Percentiles rank a stretch among this genome's conserved stretches.
phyloP scores from a whole-genome alignment of 352 stramenopile genomes.

The Globisporangium solare region DNA sequence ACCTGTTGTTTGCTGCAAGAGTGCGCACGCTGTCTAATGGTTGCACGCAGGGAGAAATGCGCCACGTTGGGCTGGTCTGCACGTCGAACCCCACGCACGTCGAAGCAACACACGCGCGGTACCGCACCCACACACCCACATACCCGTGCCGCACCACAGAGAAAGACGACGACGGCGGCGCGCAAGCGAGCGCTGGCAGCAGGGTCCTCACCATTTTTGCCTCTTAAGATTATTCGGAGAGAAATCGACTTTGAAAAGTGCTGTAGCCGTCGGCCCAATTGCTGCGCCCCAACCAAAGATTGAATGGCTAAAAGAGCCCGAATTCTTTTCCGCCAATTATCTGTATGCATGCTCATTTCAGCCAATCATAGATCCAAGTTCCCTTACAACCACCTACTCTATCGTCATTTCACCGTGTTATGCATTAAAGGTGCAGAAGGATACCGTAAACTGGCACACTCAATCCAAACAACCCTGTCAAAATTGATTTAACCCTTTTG shows the following conservation, averaged over 20 bases:
- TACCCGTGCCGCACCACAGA: neutral
- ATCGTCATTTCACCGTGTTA: neutral
- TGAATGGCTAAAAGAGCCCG: constrained; percentile 50
- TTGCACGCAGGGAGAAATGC: too few relatives aligned
- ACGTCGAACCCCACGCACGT: too few relatives aligned
- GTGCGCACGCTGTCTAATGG: too few relatives aligned
- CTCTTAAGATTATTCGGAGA: constrained; percentile 62
- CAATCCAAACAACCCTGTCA: neutral
- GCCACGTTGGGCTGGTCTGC: too few relatives aligned
- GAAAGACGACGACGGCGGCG: too few relatives aligned
- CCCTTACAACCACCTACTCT: neutral
- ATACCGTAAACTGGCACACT: neutral
- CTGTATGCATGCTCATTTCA: constrained; percentile 15
- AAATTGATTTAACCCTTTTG: too few relatives aligned
- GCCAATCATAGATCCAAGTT: neutral
- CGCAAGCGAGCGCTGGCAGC: neutral
- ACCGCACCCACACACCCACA: neutral
- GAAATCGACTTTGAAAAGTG: constrained; percentile 79
- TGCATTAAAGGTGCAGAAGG: too few relatives aligned
- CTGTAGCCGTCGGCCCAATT: constrained; percentile 12
- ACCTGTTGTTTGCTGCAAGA: too few relatives aligned
- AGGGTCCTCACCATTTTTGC: constrained; percentile 61
- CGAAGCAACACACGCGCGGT: neutral
- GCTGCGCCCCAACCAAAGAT: constrained; percentile 22
- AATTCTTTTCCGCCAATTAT: constrained; percentile 35